Conservation (phyloP, 768 basidiomycete species). For the Phlebiopsis gigantea region DNA sequence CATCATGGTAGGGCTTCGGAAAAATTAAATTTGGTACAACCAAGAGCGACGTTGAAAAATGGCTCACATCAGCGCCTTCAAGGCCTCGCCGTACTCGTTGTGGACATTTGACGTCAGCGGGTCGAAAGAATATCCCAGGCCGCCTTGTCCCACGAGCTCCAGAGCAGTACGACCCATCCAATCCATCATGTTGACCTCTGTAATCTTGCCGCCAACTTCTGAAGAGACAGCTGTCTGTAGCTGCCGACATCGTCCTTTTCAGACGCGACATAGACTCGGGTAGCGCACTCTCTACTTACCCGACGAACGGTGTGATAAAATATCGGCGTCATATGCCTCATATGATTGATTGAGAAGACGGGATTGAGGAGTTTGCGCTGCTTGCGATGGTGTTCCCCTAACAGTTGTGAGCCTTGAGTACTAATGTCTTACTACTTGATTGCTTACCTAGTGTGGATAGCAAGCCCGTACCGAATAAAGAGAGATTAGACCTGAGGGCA, state of each 20-base stretch:
- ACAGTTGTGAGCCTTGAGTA: background rate
- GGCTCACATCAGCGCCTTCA: constrained; percentile 28
- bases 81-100: constrained; percentile 22
- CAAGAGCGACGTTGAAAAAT: background rate
- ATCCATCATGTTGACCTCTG: constrained; percentile 22
- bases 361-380: constrained; percentile 14
- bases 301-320: constrained; percentile 14
- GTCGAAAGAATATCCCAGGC: constrained; percentile 37
- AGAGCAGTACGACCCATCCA: constrained; percentile 26
- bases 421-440: background rate
- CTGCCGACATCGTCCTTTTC: too few species aligned
- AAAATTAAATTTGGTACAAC: background rate
- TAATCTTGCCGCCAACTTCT: background rate
- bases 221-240: constrained; percentile 15
- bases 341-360: constrained; percentile 17
- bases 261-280: too few species aligned
- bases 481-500: background rate
- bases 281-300: too few species aligned
- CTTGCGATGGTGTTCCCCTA: constrained; percentile 10
- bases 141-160: constrained; percentile 42
- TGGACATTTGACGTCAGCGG: constrained; percentile 21
- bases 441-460: constrained; percentile 8
- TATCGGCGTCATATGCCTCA: constrained; percentile 17
- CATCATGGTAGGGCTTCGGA: background rate
- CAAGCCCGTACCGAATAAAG: constrained; percentile 3